These are phyloP conservation scores for Naganishia randhawae DNA, from an alignment of 768 basidiomycete genomes.

Conservation along the genomic window DNA sequence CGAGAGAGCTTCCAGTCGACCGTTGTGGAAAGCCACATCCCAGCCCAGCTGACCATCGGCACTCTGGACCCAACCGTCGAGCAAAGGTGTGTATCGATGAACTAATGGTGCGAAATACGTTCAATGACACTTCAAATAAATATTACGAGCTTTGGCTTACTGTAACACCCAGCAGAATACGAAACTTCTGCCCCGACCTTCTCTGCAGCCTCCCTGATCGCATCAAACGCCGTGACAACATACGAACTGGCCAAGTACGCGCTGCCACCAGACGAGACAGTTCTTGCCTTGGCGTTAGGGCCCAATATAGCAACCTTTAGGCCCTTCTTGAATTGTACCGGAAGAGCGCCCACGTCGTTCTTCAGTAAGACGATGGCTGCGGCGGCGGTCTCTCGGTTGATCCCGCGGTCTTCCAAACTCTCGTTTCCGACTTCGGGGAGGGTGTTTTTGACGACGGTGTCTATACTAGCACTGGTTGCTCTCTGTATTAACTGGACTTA, in stretches of 20 bases:
- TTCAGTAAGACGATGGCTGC: slow-evolving; percentile 66
- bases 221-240: slow-evolving; percentile 62
- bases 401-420: not conserved
- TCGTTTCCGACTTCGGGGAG: slow-evolving; percentile 10
- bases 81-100: slow-evolving; percentile 63
- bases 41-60: slow-evolving; percentile 59
- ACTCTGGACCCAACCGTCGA: slow-evolving; percentile 60
- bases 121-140: not conserved
- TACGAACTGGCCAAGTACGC: slow-evolving; percentile 65
- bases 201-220: slow-evolving; percentile 56
- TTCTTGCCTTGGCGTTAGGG: slow-evolving; percentile 63
- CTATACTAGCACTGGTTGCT: not conserved
- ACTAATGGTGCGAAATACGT: slow-evolving; percentile 50
- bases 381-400: slow-evolving; percentile 50
- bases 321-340: slow-evolving; percentile 42
- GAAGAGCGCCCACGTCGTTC: slow-evolving; percentile 59
- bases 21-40: slow-evolving; percentile 62
- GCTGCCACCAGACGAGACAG: slow-evolving; percentile 73
- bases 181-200: slow-evolving; percentile 54
- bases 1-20: slow-evolving; percentile 56
- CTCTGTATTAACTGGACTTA: not conserved
- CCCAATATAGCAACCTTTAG: slow-evolving; percentile 64
- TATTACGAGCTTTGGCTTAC: slow-evolving; percentile 49
- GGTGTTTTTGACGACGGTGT: slow-evolving; percentile 12
- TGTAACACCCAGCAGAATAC: slow-evolving; percentile 64